Evolutionary conservation across 495 filamentous ascomycete genomes (phyloP).

Genomic region (Tuber indicum): DNA sequence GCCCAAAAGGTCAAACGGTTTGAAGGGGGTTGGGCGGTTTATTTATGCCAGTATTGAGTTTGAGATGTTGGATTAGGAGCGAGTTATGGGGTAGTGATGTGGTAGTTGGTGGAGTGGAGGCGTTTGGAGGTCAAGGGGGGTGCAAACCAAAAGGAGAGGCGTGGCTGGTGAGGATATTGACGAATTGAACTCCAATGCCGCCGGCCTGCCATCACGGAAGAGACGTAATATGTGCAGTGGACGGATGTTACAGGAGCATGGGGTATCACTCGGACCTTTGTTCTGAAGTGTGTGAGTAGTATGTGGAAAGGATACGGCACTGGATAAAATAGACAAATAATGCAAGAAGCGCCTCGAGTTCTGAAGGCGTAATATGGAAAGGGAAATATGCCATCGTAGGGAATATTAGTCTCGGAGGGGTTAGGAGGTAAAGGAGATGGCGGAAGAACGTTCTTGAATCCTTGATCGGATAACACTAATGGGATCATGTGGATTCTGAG

Average conservation of each 20-base stretch:
- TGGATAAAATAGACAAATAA: background rate
- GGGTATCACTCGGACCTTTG: background rate
- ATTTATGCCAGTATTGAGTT: slow-evolving; percentile 49
- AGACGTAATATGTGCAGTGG: background rate
- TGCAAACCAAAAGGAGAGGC: too few species aligned
- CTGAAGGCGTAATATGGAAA: background rate
- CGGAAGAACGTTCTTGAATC: background rate
- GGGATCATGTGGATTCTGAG: background rate
- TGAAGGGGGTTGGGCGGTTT: slow-evolving; percentile 49
- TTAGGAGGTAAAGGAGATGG: background rate
- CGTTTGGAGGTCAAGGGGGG: too few species aligned
- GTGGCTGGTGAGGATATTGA: background rate
- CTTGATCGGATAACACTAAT: background rate
- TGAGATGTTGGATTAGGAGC: slow-evolving; percentile 37
- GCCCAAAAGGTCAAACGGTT: slow-evolving; percentile 47
- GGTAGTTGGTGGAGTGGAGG: too few species aligned
- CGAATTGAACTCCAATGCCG: background rate
- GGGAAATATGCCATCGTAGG: background rate
- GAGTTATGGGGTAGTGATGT: slow-evolving; percentile 33
- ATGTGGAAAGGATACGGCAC: background rate
- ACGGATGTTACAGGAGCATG: background rate
- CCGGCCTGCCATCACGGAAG: background rate
- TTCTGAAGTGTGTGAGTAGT: background rate
- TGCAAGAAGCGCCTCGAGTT: background rate
- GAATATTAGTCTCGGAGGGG: background rate